Evolutionary conservation across 108 stramenopile genomes (phyloP), one percentile per base, ranked within the genome.

Genomic region (Skeletonema menzelii): DNA sequence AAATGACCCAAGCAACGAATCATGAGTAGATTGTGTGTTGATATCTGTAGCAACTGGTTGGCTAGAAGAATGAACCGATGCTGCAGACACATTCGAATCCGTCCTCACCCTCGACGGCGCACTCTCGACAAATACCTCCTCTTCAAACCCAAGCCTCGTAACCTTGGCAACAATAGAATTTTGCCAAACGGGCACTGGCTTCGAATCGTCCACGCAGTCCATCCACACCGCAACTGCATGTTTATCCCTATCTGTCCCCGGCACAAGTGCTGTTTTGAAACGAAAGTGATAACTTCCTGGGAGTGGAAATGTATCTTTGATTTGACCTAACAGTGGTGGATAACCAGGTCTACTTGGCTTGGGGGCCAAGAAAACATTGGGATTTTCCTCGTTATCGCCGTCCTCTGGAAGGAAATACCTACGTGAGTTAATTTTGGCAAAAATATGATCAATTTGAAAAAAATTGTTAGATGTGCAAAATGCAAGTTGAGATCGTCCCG

Each of bases 351-450:
- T 87, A 27, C 79, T 82, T 10, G 94, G 78, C 66, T 95, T 95
- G 19, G 94, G 88, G 42, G 90, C 90, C 17, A 96, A 75, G 69
- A 96, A 98, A 71, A 98, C 95, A 82, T 98, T 98, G 35, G 96
- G 96, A 22, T 94, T 84, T 7, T 75, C 57, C 70, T 96, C 95
- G 20, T 82, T 63, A 75, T 98, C 97, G 27, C 97, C 97, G 74
- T 98, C 97, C 70, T 94, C 94, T 55, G 97, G 96, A 66, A 98
- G 84, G 65, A 96, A 98, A 75, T 98, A 98, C 28, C 94, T 95
- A 63, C n/a, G 14, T 14, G 42, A 2, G n/a, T 42, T 24, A 59
- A 20, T 47, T 30, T 30, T 53, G 0, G 30, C 28, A 60, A 60
- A 26, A 22, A 35, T 30, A 30, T 30, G 28, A 49, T 27, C 26